Evolutionary conservation across 345 rosid genomes (phyloP), one percentile per base, ranked within the genome.

Genomic region (Eucalyptus globulus): DNA sequence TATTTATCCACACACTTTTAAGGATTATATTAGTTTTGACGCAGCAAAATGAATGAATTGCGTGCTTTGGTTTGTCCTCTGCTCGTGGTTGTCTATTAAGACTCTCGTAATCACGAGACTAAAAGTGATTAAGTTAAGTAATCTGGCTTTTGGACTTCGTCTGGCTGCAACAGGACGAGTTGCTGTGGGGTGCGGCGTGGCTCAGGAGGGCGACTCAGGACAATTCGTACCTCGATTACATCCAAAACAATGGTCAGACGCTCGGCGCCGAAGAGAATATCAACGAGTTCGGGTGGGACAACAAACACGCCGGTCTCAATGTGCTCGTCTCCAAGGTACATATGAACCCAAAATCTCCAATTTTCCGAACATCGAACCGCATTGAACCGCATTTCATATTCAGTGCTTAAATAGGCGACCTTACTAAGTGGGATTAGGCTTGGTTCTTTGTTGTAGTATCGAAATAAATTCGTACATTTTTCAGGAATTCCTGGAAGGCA

Each of bases 101-200:
- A 69, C 43, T 67, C 37, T 16, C 44, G 11, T 69, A 69, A 69
- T 34, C 43, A 16, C 43, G 43, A 31, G 80, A 31, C 80, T 34
- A 9, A 24, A 69, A 69, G 44, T 34, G 43, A 69, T 69, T n/a
- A 14, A 14, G n/a, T n/a, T 8, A 14, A 65, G 37, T 69, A 9
- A 69, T 34, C 37, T 31, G 80, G 80, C 43, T 69, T 69, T 34
- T 5, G 80, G 43, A 17, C 22, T 69, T 69, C 34, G 24, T 69
- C 43, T 69, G 37, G 22, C 54, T 60, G 44, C 60, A 81, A 81
- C 93, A 98, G 99, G 99, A 98, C 90, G 99, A 98, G 93, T 92
- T 98, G 95, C 92, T 98, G 10, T 98, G 99, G 99, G 99, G 96
- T 92, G 99, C 99, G 87, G 97, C 99, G 16, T 98, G 99, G 99